Percentiles rank a stretch among this genome's conserved stretches.
Conservation (phyloP, 805 yeast genomes). For the Kluyveromyces dobzhanskii region DNA sequence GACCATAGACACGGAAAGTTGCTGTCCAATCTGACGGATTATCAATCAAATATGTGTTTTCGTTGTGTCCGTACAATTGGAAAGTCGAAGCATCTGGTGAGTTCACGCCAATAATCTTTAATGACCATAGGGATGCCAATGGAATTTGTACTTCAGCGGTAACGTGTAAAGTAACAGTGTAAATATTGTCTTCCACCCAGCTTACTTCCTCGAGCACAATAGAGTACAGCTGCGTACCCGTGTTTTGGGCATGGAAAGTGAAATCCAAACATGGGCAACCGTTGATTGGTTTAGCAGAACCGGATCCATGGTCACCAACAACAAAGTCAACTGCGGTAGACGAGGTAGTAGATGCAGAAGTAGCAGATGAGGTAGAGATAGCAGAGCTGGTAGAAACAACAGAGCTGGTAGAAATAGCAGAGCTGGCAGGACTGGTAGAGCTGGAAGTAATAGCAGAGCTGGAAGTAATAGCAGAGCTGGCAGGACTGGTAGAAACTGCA, state of each 20-base stretch:
- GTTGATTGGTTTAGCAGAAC: conserved; percentile 4
- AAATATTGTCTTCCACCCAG: conserved; percentile 9
- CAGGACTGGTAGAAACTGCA: not conserved
- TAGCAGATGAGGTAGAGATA: not conserved
- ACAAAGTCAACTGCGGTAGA: not conserved
- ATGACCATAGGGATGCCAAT: conserved; percentile 10
- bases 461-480: not conserved
- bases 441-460: not conserved
- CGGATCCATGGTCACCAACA: not conserved
- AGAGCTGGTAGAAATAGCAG: not conserved
- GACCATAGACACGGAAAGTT: conserved; percentile 13
- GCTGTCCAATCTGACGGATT: conserved; percentile 17
- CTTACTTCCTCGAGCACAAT: conserved; percentile 10
- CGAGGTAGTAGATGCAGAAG: not conserved
- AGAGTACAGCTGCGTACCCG: conserved; percentile 9
- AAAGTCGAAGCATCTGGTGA: conserved; percentile 12
- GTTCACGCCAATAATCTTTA: conserved; percentile 12
- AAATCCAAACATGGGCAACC: conserved; percentile 17
- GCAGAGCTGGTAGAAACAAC: too few relatives aligned
- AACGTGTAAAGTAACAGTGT: conserved; percentile 16
- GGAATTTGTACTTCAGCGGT: conserved; percentile 11
- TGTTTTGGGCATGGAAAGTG: conserved; percentile 6
- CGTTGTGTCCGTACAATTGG: conserved; percentile 14
- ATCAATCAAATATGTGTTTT: conserved; percentile 8
- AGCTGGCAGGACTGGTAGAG: not conserved